These are phyloP conservation scores for Torulaspora maleeae DNA, from an alignment of 805 yeast species.

Conservation along the genomic window DNA sequence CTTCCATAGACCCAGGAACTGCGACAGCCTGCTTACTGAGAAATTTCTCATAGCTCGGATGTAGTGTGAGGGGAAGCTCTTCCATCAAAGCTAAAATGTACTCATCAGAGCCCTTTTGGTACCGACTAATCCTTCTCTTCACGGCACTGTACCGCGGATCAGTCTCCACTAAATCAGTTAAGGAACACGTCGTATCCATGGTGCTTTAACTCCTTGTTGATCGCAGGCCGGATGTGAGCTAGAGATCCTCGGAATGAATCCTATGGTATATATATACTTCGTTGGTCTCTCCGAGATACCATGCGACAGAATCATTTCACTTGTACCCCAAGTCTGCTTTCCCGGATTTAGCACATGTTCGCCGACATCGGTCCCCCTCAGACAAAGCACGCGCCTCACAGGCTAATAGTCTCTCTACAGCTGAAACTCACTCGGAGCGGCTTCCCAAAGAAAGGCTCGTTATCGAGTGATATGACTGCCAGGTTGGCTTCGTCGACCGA, in stretches of 20 bases:
- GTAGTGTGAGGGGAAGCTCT: conserved; percentile 24
- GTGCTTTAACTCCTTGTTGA: not conserved
- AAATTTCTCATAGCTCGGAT: conserved; percentile 23
- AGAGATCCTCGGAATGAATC: not conserved
- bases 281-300: not conserved
- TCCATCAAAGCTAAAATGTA: conserved; percentile 23
- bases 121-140: conserved; percentile 18
- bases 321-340: not conserved
- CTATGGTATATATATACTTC: not conserved
- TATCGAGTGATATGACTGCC: conserved; percentile 48
- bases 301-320: not conserved
- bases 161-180: conserved; percentile 26
- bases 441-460: conserved; percentile 50
- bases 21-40: conserved; percentile 35
- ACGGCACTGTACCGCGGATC: conserved; percentile 20
- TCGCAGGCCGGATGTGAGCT: not conserved
- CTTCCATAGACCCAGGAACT: conserved; percentile 36
- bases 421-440: conserved; percentile 44
- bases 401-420: conserved; percentile 18
- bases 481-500: conserved; percentile 46
- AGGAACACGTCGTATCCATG: conserved; percentile 14
- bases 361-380: not conserved
- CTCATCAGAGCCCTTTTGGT: conserved; percentile 26
- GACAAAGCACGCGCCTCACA: conserved; percentile 4
- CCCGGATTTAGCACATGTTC: not conserved